These are phyloP conservation scores for Mycena sp. DNA, from an alignment of 1,284 basidiomycete genomes.

Conservation along the genomic window DNA sequence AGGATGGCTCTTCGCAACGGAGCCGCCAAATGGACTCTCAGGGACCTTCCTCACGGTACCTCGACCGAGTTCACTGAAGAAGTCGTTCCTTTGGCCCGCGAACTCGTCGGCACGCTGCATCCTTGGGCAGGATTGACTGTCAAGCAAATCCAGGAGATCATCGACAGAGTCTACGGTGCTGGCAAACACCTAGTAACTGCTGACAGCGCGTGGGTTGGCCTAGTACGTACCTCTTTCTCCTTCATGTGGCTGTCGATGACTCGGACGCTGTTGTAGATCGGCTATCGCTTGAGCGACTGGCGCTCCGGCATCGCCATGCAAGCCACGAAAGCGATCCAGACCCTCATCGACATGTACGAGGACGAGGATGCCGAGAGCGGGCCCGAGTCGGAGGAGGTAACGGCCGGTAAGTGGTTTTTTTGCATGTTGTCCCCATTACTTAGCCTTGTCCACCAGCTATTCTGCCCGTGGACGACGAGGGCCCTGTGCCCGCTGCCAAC, in stretches of 20 bases:
- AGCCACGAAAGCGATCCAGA: background rate
- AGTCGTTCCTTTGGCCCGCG: no score
- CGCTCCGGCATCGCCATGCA: background rate
- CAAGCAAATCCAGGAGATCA: background rate
- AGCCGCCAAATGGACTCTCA: background rate
- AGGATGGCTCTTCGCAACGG: background rate
- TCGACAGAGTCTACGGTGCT: conserved; percentile 5
- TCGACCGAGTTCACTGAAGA: background rate
- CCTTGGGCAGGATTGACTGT: background rate
- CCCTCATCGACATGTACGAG: background rate
- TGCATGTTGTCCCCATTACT: background rate
- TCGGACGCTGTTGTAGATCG: background rate
- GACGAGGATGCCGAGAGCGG: background rate
- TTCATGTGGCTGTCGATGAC: background rate
- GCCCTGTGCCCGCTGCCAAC: background rate
- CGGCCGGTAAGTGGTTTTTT: no score
- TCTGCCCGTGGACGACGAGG: background rate
- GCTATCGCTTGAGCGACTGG: no score
- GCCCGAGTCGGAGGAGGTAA: background rate
- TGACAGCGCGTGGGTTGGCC: background rate
- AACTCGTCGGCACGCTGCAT: background rate
- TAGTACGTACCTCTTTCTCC: background rate
- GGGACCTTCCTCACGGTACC: background rate
- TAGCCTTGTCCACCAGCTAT: background rate
- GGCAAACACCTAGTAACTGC: background rate